phyloP scores from a whole-genome alignment of 768 basidiomycete genomes.

The Crucibulum laeve region DNA sequence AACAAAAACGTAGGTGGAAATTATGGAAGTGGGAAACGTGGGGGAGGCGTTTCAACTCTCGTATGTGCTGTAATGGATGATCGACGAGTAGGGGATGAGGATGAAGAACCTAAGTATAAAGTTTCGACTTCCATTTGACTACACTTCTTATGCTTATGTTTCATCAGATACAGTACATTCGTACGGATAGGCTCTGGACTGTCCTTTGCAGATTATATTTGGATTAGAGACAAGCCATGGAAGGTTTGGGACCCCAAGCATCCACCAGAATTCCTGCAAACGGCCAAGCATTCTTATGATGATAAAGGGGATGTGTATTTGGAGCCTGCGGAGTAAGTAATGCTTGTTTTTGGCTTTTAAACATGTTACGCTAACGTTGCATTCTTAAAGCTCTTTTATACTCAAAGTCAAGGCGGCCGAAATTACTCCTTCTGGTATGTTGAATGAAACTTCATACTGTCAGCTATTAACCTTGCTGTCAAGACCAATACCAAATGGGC shows the following conservation, averaged over 20 bases:
- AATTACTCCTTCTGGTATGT: constrained; percentile 67
- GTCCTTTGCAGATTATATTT: constrained; percentile 79
- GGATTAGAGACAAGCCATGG: constrained; percentile 82
- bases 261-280: constrained; percentile 67
- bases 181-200: constrained; percentile 89
- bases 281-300: constrained; percentile 55
- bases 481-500: constrained; percentile 80
- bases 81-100: constrained; percentile 45
- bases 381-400: constrained; percentile 77
- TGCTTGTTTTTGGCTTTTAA: neutral
- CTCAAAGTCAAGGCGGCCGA: constrained; percentile 93
- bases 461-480: neutral
- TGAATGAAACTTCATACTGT: neutral
- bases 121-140: neutral
- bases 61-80: constrained; percentile 89
- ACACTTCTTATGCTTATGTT: constrained; percentile 1
- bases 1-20: constrained; percentile 56
- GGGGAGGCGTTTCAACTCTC: constrained; percentile 85
- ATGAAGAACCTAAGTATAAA: constrained; percentile 61
- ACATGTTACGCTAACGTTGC: neutral
- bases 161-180: constrained; percentile 74
- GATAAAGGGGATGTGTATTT: constrained; percentile 92
- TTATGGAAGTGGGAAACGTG: constrained; percentile 82
- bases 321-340: constrained; percentile 76
- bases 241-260: constrained; percentile 71